Base-by-base conservation (phyloP, 495 filamentous ascomycete genomes). In the Talaromyces liani region DNA sequence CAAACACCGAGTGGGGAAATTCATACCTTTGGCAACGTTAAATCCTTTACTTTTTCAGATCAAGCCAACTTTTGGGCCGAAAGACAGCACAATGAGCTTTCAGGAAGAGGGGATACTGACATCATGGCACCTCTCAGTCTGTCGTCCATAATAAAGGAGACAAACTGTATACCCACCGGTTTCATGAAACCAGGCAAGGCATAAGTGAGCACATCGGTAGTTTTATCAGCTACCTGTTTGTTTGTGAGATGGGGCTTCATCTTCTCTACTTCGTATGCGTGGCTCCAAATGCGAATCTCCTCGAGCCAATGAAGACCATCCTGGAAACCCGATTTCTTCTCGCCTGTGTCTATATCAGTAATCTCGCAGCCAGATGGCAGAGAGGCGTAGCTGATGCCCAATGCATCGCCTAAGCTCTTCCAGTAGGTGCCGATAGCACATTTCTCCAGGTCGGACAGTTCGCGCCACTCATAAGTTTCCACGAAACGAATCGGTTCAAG, bases 221-320 rank as follows among this genome's bases (percentile, higher is more conserved):
- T 82, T 63, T 82, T 75, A 57, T 85, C 77, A 2, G 84, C 86
- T 25, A 77, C 74, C 60, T 79, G 66, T 41, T 79, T 77, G 66
- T 87, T 88, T 16, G 74, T 76, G 14, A 56, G 25, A 57, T 80
- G 71, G 0, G 87, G 87, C n/a, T 85, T 76, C 86, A 90, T 88
- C 54, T 66, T 72, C 24, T 70, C 65, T 58, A 65, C 70, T 70
- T 88, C 86, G 67, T 89, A 90, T 16, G 64, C 65, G 51, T 77
- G 70, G n/a, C 81, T 79, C 87, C 87, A 90, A 18, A 68, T 76
- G 4, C 68, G 70, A 22, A 88, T 70, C 58, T 89, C 85, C 18
- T 89, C 84, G 6, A 83, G 73, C 78, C 85, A 90, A 18, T 88
- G 82, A 58, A 88, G 69, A 0, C 87, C 87, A 71, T 90, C 85